Conservation (phyloP, 2,329 filamentous ascomycete species). For the Thelonectria blattea region DNA sequence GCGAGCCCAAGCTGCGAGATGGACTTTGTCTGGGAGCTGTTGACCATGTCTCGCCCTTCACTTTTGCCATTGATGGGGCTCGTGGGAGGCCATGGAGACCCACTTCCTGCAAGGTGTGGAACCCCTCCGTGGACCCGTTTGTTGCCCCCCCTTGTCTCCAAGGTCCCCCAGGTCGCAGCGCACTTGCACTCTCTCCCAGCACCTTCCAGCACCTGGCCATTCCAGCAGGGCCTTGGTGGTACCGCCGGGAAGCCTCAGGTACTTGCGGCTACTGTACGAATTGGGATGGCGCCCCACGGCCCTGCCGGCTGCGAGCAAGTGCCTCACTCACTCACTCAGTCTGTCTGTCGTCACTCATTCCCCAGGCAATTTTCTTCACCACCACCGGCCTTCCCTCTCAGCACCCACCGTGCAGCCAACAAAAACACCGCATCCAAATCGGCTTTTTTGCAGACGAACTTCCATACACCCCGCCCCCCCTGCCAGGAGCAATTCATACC, state of each 20-base stretch:
- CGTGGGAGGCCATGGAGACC: slow-evolving; percentile 7
- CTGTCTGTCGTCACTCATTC: slow-evolving; percentile 21
- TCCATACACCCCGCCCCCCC: background rate
- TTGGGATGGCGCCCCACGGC: slow-evolving; percentile 34
- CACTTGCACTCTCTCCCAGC: background rate
- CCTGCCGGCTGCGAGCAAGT: slow-evolving; percentile 30
- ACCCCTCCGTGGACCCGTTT: slow-evolving; percentile 21
- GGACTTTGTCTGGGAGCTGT: background rate
- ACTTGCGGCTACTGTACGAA: slow-evolving; percentile 37
- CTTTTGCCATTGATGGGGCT: slow-evolving; percentile 12
- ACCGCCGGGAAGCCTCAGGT: slow-evolving; percentile 27
- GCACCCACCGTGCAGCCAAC: slow-evolving; percentile 12
- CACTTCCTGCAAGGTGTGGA: slow-evolving; percentile 12
- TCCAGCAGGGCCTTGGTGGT: slow-evolving; percentile 24
- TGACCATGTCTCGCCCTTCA: slow-evolving; percentile 7
- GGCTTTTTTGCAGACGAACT: slow-evolving; percentile 2
- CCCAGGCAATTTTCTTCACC: slow-evolving; percentile 12
- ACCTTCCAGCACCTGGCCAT: slow-evolving; percentile 33
- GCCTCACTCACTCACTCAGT: slow-evolving; percentile 25
- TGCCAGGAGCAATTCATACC: background rate
- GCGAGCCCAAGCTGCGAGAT: background rate
- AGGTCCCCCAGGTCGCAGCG: slow-evolving; percentile 19
- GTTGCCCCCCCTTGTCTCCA: slow-evolving; percentile 14
- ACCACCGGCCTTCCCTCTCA: slow-evolving; percentile 1
- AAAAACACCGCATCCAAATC: slow-evolving; percentile 13